Conservation (phyloP, 306 rosid genomes). For the Lablab purpureus region DNA sequence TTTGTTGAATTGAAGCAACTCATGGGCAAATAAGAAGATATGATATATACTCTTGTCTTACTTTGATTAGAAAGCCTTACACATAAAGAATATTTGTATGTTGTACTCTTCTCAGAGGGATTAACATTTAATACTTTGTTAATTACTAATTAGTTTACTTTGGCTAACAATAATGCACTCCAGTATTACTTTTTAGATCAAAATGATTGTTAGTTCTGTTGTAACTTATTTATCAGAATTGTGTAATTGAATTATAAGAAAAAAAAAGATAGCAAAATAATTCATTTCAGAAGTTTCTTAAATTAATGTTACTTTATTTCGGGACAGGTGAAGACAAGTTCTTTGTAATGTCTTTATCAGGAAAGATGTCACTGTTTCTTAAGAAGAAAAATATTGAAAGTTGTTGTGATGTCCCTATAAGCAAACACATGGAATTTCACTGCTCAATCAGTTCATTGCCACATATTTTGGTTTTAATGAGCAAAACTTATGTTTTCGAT, state of each 20-base stretch:
- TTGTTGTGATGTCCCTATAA: conserved; percentile 23
- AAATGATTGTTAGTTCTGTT: not conserved
- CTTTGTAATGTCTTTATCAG: not conserved
- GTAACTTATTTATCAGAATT: not conserved
- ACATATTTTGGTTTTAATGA: not conserved
- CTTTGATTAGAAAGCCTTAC: not conserved
- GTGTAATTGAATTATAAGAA: not conserved
- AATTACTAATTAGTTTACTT: not conserved
- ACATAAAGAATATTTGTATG: not conserved
- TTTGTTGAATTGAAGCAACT: not conserved
- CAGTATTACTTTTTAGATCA: not conserved
- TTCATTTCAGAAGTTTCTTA: not conserved
- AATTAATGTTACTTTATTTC: conserved; percentile 26
- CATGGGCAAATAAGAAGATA: not conserved
- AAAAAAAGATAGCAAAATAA: not conserved
- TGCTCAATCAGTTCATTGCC: not conserved
- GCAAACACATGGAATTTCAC: conserved; percentile 18
- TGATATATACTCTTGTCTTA: not conserved
- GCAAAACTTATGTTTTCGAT: not conserved
- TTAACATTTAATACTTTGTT: not conserved
- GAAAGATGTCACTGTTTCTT: not conserved
- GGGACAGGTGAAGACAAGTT: conserved; percentile 5
- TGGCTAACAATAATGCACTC: not conserved
- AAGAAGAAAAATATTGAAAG: not conserved
- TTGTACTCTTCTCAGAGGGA: not conserved